Base-by-base conservation (phyloP, 2,329 filamentous ascomycete species). In the Arthrobotrys entomopaga region DNA sequence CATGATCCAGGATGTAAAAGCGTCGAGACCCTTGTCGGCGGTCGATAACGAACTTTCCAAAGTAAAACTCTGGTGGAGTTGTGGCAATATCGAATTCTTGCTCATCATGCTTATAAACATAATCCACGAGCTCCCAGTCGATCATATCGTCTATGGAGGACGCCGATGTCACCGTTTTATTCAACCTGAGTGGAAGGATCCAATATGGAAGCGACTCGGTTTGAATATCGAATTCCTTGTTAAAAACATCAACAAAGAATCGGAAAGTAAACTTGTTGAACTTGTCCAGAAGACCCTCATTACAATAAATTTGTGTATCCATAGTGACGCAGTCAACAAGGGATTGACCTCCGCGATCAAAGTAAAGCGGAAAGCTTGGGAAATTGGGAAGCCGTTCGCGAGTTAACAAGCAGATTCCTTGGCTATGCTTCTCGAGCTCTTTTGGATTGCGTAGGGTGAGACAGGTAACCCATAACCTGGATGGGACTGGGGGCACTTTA, bases 211-310 rank as follows among this genome's bases (percentile, higher is more conserved):
- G 86, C 26, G 89, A 87, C 0, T 84, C 81, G 0, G 84, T 77
- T 15, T 88, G 84, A 0, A 86, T 83, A 56, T 91, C 88, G 78
- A 92, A 99, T 2, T 85, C 84, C 80, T 99, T 99, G 81, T 93
- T 94, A 83, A 97, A 98, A 0, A 97, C 84, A 77, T 98, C 92
- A 15, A 87, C 83, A 80, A 96, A 97, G 0, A 96, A 81, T 3
- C 86, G 85, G 46, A 96, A 82, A 0, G 91, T 97, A 80, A 95
- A 96, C 0, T 81, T 81, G 0, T 88, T 88, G n/a, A 98, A 80
- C 0, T 83, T 80, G 0, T 85, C 81, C 0, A 92, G 76, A 0
- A 84, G 79, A 0, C 82, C 78, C 0, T 82, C 77, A 0, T 82
- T 80, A 0, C 88, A 76, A 0, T 81, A 10, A 0, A 93, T 77